Conservation (phyloP, 2,329 filamentous ascomycete species). For the Colletotrichum tanaceti region DNA sequence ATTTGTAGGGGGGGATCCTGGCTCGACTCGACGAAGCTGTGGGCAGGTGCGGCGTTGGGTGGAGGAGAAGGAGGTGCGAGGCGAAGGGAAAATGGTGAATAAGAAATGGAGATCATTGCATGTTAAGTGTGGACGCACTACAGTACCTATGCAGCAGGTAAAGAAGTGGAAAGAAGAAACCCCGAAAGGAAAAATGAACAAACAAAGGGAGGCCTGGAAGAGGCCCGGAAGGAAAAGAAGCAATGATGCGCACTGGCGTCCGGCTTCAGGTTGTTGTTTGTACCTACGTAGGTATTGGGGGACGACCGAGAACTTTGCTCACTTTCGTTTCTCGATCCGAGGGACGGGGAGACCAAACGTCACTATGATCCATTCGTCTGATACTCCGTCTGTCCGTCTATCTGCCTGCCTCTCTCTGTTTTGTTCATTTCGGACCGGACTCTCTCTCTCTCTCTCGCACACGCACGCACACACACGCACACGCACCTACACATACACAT, state of each 20-base stretch:
- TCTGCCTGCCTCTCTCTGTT: background rate
- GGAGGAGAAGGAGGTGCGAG: background rate
- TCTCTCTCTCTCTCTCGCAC: no score
- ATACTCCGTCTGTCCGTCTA: background rate
- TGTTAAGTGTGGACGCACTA: no score
- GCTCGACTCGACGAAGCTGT: background rate
- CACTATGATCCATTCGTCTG: background rate
- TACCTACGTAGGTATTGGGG: no score
- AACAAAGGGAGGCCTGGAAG: background rate
- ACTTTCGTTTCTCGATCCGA: background rate
- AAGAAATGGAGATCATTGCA: background rate
- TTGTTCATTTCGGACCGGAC: no score
- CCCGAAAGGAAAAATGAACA: background rate
- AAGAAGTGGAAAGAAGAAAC: background rate
- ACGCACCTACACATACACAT: no score
- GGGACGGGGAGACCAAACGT: constrained; percentile 3
- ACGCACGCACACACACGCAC: no score
- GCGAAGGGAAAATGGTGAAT: background rate
- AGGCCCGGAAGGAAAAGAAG: background rate
- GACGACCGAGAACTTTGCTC: background rate
- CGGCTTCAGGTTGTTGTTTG: constrained; percentile 15
- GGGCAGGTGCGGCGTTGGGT: background rate
- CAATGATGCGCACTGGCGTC: constrained; percentile 7
- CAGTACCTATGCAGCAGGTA: no score
- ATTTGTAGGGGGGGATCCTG: background rate